These are phyloP conservation scores for Casaregolazyma lundiana DNA, from an alignment of 1,139 yeast species.

Conservation along the genomic window DNA sequence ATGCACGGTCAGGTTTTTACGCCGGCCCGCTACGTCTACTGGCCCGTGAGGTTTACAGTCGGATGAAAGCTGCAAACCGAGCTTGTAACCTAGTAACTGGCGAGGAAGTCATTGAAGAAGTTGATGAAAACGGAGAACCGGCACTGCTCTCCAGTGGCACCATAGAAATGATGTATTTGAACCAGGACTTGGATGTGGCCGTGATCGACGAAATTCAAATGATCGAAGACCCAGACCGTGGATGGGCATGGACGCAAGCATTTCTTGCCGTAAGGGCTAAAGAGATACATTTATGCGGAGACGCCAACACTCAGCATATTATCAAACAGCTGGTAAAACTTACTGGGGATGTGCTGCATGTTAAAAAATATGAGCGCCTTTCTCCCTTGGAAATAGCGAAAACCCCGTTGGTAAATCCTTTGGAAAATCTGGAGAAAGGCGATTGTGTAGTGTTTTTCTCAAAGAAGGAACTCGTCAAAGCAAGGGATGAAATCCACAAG, in stretches of 20 bases:
- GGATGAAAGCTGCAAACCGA: conserved; percentile 60
- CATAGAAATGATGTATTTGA: conserved; percentile 82
- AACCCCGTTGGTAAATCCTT: conserved; percentile 31
- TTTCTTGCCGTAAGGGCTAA: conserved; percentile 80
- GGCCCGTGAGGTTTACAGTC: conserved; percentile 87
- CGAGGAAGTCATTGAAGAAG: conserved; percentile 75
- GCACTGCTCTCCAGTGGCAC: conserved; percentile 84
- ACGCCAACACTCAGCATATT: conserved; percentile 69
- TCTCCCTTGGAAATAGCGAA: conserved; percentile 63
- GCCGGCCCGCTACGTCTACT: conserved; percentile 91
- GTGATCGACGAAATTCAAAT: conserved; percentile 95
- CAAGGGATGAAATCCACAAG: conserved; percentile 47
- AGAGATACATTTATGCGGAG: conserved; percentile 92
- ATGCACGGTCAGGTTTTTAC: conserved; percentile 77
- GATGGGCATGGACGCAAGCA: conserved; percentile 95
- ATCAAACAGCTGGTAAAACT: conserved; percentile 52
- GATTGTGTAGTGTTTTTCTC: conserved; percentile 91
- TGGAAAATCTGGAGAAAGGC: conserved; percentile 48
- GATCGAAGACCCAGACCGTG: conserved; percentile 76
- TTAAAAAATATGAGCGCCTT: conserved; percentile 66
- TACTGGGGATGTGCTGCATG: conserved; percentile 75
- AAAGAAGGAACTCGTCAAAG: conserved; percentile 39
- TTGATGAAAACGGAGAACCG: conserved; percentile 60
- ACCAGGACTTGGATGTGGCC: conserved; percentile 70
- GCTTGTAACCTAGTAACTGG: conserved; percentile 88